phyloP scores from a whole-genome alignment of 2,329 filamentous ascomycete species.

The Chrysoporthe austroafricana region DNA sequence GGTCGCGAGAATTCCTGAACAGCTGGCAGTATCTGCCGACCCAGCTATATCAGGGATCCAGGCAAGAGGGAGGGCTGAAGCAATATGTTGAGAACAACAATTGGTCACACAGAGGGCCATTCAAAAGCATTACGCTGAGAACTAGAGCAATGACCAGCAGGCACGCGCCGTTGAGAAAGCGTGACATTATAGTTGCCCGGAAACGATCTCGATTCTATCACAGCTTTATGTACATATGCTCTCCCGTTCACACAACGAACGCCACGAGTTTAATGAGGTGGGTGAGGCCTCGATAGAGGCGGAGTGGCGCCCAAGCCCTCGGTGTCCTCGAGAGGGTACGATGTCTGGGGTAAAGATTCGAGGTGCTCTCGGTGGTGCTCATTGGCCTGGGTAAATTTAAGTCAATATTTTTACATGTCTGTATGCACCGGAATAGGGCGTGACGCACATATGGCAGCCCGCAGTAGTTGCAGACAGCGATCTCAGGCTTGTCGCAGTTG shows the following conservation, averaged over 20 bases:
- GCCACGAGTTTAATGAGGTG: conserved; percentile 14
- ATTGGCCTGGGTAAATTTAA: conserved; percentile 66
- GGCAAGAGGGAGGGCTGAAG: background rate
- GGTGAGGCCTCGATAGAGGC: conserved; percentile 25
- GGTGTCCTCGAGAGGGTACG: conserved; percentile 70
- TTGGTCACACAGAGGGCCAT: background rate
- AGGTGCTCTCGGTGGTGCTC: conserved; percentile 86
- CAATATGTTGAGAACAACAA: background rate
- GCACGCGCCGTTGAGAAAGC: background rate
- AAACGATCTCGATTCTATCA: conserved; percentile 7
- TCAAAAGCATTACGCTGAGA: background rate
- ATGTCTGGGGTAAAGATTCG: conserved; percentile 77
- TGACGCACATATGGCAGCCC: conserved; percentile 84
- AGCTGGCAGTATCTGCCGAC: background rate
- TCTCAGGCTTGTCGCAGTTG: conserved; percentile 97
- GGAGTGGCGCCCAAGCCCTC: conserved; percentile 40
- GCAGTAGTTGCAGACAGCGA: conserved; percentile 88
- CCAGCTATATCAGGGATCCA: background rate
- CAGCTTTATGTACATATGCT: conserved; percentile 21
- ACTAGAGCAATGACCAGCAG: background rate
- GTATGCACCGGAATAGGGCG: conserved; percentile 10
- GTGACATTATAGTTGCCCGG: background rate
- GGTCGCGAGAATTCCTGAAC: background rate
- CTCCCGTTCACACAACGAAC: background rate
- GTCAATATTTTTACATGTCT: background rate